Conservation (phyloP, 352 stramenopile species). For the Globisporangium nunn region DNA sequence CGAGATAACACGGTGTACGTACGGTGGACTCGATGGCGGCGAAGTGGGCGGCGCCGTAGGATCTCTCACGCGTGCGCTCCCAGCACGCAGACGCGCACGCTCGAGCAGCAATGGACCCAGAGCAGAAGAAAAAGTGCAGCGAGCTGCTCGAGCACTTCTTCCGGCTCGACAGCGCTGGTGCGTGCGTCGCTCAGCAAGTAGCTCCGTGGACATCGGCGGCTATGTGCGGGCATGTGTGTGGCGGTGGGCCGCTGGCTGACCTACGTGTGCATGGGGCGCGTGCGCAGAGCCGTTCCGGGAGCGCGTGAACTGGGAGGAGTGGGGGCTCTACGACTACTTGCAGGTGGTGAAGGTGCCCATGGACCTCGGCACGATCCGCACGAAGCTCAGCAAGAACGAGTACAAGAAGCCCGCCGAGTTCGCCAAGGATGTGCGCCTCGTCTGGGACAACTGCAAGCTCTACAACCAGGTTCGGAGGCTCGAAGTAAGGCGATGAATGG, state of each 20-base stretch:
- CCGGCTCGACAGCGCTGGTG: constrained; percentile 71
- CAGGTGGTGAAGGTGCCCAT: constrained; percentile 89
- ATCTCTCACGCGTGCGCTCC: neutral
- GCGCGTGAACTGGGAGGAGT: constrained; percentile 87
- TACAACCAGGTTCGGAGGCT: constrained; percentile 56
- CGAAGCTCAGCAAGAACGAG: constrained; percentile 69
- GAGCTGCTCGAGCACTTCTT: constrained; percentile 80
- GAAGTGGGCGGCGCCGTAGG: too few species aligned
- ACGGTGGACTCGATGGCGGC: too few species aligned
- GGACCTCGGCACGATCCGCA: constrained; percentile 86
- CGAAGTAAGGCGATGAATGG: too few species aligned
- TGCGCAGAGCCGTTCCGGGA: constrained; percentile 72
- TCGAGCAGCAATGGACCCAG: constrained; percentile 44
- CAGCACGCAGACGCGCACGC: neutral
- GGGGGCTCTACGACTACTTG: constrained; percentile 88
- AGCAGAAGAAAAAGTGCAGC: constrained; percentile 76
- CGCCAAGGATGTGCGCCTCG: constrained; percentile 75
- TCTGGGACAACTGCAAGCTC: constrained; percentile 84
- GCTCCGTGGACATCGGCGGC: too few species aligned
- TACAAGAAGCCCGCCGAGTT: constrained; percentile 84
- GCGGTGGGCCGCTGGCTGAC: neutral
- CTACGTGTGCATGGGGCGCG: neutral
- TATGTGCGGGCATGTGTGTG: neutral
- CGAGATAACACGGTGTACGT: too few species aligned
- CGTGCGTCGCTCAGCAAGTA: neutral